phyloP scores from a whole-genome alignment of 148 eudicot species.

The Drosera capensis region DNA sequence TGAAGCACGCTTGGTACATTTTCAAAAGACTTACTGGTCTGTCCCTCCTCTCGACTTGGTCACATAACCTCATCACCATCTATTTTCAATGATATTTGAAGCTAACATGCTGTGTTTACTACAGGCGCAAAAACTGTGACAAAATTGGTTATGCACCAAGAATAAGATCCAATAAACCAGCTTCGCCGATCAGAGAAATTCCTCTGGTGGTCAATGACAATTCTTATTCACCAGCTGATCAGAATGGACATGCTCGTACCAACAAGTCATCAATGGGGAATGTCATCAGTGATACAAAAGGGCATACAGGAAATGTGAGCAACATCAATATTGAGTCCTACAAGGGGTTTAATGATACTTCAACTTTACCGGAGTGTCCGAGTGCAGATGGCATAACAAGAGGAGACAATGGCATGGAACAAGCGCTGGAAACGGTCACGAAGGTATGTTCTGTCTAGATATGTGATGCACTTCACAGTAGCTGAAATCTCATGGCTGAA shows the following conservation, averaged over 20 bases:
- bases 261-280: neutral
- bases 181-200: slow-evolving; percentile 10
- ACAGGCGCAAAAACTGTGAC: slow-evolving; percentile 48
- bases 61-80: neutral
- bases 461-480: neutral
- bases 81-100: neutral
- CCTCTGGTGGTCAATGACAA: slow-evolving; percentile 12
- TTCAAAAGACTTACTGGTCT: slow-evolving; percentile 59
- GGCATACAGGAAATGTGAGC: too few species aligned
- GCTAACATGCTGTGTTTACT: neutral
- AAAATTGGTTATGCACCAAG: slow-evolving; percentile 58
- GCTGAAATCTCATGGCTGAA: too few species aligned
- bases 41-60: slow-evolving; percentile 4
- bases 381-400: slow-evolving; percentile 8
- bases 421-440: neutral
- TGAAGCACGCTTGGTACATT: slow-evolving; percentile 28
- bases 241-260: neutral
- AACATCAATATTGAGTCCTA: too few species aligned
- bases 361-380: neutral
- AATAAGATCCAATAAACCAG: slow-evolving; percentile 9
- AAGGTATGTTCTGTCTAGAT: neutral
- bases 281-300: neutral
- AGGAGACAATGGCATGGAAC: slow-evolving; percentile 4
- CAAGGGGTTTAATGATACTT: neutral
- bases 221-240: slow-evolving; percentile 2